Conservation (phyloP, 1,139 yeast species). For the Saccharomycopsis phalli region DNA sequence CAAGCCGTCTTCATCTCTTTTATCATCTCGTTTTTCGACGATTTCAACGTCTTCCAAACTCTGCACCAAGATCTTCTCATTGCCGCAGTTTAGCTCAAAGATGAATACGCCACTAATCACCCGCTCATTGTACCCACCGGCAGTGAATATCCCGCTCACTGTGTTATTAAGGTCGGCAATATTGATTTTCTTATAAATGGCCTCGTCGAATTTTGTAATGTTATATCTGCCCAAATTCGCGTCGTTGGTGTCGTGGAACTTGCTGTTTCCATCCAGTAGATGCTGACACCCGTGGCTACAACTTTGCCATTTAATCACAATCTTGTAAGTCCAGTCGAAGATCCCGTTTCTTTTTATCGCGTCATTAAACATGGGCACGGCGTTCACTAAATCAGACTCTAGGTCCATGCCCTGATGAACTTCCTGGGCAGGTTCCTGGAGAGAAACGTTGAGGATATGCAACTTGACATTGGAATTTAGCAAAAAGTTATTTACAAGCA, state of each 20-base stretch:
- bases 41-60: constrained; percentile 71
- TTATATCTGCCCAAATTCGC: constrained; percentile 5
- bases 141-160: constrained; percentile 17
- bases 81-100: constrained; percentile 57
- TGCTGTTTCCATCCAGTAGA: constrained; percentile 24
- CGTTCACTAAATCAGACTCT: constrained; percentile 18
- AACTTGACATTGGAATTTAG: constrained; percentile 39
- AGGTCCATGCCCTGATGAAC: constrained; percentile 16
- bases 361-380: constrained; percentile 21
- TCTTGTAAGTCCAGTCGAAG: constrained; percentile 38
- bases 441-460: constrained; percentile 40
- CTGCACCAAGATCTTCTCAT: constrained; percentile 56
- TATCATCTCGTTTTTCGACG: constrained; percentile 2
- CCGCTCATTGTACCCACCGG: constrained; percentile 31
- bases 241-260: not conserved
- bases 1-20: not conserved
- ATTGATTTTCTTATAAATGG: not conserved
- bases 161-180: not conserved
- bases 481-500: constrained; percentile 45
- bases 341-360: constrained; percentile 22
- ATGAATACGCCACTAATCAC: constrained; percentile 52
- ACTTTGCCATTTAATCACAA: constrained; percentile 55
- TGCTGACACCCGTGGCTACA: constrained; percentile 46
- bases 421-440: constrained; percentile 24
- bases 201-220: constrained; percentile 4